Conservation (phyloP, 345 rosid species). For the Schrenkiella parvula region DNA sequence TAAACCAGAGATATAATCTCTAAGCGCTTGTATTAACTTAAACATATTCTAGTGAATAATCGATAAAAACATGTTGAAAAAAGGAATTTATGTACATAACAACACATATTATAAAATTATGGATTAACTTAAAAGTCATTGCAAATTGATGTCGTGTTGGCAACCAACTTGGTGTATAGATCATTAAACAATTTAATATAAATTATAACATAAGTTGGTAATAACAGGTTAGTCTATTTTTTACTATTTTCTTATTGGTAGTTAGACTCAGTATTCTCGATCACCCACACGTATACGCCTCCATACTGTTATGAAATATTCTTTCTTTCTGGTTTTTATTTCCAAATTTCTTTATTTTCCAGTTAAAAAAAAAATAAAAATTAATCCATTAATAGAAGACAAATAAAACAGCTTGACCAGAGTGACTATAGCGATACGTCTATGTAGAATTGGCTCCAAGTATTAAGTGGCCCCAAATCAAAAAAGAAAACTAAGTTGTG, state of each 20-base stretch:
- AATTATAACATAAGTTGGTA: neutral
- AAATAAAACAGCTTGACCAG: no score
- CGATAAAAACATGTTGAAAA: no score
- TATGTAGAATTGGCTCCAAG: no score
- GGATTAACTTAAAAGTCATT: neutral
- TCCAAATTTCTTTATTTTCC: neutral
- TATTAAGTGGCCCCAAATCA: no score
- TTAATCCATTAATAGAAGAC: no score
- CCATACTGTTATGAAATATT: neutral
- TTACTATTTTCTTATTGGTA: neutral
- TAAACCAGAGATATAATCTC: no score
- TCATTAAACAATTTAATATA: neutral
- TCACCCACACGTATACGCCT: neutral
- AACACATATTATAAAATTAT: neutral
- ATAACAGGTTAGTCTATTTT: neutral
- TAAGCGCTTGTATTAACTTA: no score
- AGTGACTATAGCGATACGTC: no score
- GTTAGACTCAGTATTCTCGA: neutral
- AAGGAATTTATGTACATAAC: neutral
- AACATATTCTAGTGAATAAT: no score
- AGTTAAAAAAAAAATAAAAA: no score
- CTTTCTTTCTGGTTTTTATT: neutral
- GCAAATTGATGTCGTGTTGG: neutral
- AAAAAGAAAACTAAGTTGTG: no score
- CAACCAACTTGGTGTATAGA: neutral